phyloP scores from a whole-genome alignment of 768 basidiomycete genomes.

The Tephrocybe sp. region DNA sequence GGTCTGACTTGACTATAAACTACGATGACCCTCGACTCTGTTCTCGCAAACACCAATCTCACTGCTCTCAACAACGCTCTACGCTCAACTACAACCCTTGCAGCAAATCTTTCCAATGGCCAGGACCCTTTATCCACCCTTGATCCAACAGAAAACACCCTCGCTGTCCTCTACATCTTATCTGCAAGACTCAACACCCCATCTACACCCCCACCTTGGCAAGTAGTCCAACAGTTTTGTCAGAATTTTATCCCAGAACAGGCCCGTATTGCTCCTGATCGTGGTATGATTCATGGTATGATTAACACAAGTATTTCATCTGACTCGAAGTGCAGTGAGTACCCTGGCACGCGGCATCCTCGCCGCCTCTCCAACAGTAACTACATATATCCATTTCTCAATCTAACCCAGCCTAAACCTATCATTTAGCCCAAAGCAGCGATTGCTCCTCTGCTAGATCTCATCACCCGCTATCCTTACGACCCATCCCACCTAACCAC shows the following conservation, averaged over 20 bases:
- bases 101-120: slow-evolving; percentile 50
- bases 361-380: slow-evolving; percentile 36
- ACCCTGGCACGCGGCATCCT: slow-evolving; percentile 63
- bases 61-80: slow-evolving; percentile 40
- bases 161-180: slow-evolving; percentile 63
- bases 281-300: slow-evolving; percentile 37
- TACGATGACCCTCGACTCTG: slow-evolving; percentile 28
- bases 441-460: slow-evolving; percentile 53
- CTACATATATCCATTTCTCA: too few species aligned
- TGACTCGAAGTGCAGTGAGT: slow-evolving; percentile 43
- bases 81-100: slow-evolving; percentile 44
- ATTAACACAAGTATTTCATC: not conserved
- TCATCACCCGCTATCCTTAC: slow-evolving; percentile 63
- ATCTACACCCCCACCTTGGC: slow-evolving; percentile 38
- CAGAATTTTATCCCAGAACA: slow-evolving; percentile 57
- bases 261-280: slow-evolving; percentile 66
- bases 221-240: slow-evolving; percentile 57
- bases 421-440: slow-evolving; percentile 37
- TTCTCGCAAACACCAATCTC: slow-evolving; percentile 35
- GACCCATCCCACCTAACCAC: slow-evolving; percentile 59
- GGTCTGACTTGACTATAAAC: not conserved
- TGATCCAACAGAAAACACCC: slow-evolving; percentile 51
- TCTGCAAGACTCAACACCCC: slow-evolving; percentile 46
- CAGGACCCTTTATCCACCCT: slow-evolving; percentile 68
- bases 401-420: not conserved